phyloP scores from a whole-genome alignment of 345 rosid species.

The Eucalyptus pauciflora region DNA sequence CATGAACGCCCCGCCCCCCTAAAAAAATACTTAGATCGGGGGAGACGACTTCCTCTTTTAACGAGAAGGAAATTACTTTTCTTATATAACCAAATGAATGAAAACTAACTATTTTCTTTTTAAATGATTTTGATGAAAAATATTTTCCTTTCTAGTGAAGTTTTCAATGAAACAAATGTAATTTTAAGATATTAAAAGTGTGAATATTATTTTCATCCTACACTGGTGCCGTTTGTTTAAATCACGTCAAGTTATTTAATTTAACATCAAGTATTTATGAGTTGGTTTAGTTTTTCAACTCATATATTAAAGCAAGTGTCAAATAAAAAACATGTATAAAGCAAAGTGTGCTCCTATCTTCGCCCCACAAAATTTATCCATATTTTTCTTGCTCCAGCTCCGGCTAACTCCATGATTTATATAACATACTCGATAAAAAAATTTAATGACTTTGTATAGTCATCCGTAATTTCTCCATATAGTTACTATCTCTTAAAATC shows the following conservation, averaged over 20 bases:
- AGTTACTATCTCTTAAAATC: neutral
- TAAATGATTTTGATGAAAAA: neutral
- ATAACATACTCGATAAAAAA: neutral
- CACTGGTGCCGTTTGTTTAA: fast-evolving
- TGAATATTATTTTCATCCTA: neutral
- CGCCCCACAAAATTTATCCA: neutral
- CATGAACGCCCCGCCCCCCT: neutral
- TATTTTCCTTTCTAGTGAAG: neutral
- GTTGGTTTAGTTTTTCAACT: neutral
- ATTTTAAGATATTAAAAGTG: neutral
- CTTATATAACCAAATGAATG: neutral
- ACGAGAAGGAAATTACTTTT: neutral
- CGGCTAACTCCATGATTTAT: neutral
- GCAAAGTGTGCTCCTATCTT: neutral
- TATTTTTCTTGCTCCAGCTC: neutral
- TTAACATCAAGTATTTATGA: neutral
- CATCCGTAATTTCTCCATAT: neutral
- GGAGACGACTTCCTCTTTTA: neutral
- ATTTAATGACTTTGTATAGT: neutral
- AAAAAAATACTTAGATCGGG: too few species aligned
- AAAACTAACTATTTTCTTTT: neutral
- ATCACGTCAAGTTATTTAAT: neutral
- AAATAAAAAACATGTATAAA: neutral
- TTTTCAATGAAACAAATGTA: neutral
- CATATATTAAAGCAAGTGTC: neutral